These are phyloP conservation scores for Austroboletus niveus DNA, from an alignment of 1,284 basidiomycete species.

Conservation along the genomic window DNA sequence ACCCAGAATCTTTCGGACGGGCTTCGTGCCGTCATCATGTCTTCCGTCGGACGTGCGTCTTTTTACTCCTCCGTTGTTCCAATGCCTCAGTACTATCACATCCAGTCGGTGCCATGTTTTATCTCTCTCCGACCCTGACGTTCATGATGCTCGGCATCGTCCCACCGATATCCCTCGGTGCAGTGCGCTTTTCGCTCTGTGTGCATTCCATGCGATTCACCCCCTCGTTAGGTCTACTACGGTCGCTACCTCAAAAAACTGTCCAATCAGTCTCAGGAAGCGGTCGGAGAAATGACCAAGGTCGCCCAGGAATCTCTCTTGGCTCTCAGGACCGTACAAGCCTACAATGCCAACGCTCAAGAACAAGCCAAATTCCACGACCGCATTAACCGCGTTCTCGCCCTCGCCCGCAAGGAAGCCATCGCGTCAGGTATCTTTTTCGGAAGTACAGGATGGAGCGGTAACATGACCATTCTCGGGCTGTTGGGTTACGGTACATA, in stretches of 20 bases:
- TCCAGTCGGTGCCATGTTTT: conserved; percentile 93
- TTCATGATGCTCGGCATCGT: conserved; percentile 92
- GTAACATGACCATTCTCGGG: conserved; percentile 89
- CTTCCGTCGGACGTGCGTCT: conserved; percentile 79
- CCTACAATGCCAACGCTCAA: conserved; percentile 77
- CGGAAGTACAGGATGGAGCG: conserved; percentile 91
- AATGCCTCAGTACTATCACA: conserved; percentile 5
- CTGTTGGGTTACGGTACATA: conserved; percentile 85
- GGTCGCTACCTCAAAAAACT: conserved; percentile 92
- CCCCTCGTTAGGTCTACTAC: conserved; percentile 73
- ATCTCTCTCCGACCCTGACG: conserved; percentile 88
- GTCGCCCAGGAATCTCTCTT: conserved; percentile 88
- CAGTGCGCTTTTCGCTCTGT: conserved; percentile 50
- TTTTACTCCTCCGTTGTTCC: neutral
- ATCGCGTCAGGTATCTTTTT: conserved; percentile 92
- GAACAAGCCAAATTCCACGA: conserved; percentile 73
- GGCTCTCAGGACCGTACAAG: conserved; percentile 92
- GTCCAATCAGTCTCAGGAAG: conserved; percentile 91
- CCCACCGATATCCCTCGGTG: conserved; percentile 93
- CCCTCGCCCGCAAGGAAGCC: conserved; percentile 85
- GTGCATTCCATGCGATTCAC: neutral
- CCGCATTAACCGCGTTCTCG: conserved; percentile 69
- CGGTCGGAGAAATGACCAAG: conserved; percentile 93
- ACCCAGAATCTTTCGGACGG: conserved; percentile 94
- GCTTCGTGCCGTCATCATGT: conserved; percentile 83